phyloP scores from a whole-genome alignment of 2,329 filamentous ascomycete genomes.

The Grosmannia clavigera region DNA sequence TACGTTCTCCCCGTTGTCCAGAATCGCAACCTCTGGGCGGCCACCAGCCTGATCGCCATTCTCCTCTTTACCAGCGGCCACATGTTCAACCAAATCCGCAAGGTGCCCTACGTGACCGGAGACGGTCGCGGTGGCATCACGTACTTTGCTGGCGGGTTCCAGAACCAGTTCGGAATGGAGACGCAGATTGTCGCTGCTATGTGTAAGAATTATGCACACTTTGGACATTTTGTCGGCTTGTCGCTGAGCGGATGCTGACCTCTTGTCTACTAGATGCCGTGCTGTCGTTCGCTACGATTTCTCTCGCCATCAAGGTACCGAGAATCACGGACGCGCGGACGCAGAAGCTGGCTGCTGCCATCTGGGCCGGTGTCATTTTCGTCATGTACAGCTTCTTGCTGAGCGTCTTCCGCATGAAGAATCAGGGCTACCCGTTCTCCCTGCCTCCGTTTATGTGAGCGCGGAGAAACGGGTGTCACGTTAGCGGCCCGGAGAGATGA shows the following conservation, averaged over 20 bases:
- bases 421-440: slow-evolving; percentile 86
- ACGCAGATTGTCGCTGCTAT: slow-evolving; percentile 90
- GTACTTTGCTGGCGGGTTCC: slow-evolving; percentile 87
- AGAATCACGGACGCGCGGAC: slow-evolving; percentile 63
- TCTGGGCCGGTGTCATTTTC: slow-evolving; percentile 68
- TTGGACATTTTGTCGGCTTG: background rate
- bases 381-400: slow-evolving; percentile 87
- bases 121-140: slow-evolving; percentile 75
- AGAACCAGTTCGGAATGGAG: slow-evolving; percentile 86
- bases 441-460: slow-evolving; percentile 71
- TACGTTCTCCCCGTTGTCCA: slow-evolving; percentile 72
- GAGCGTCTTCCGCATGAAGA: slow-evolving; percentile 90
- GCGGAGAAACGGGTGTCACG: background rate
- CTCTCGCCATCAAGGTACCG: slow-evolving; percentile 86
- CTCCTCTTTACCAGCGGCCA: slow-evolving; percentile 91
- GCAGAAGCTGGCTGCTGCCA: slow-evolving; percentile 70
- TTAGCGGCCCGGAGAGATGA: background rate
- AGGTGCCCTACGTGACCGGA: slow-evolving; percentile 81
- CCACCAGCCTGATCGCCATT: slow-evolving; percentile 75
- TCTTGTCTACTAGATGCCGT: slow-evolving; percentile 39
- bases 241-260: background rate
- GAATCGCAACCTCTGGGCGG: slow-evolving; percentile 90
- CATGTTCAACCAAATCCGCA: slow-evolving; percentile 99
- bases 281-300: slow-evolving; percentile 80
- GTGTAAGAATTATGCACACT: slow-evolving; percentile 46